These are phyloP conservation scores for Cyberlindnera americana DNA, from an alignment of 805 yeast species.

Conservation along the genomic window DNA sequence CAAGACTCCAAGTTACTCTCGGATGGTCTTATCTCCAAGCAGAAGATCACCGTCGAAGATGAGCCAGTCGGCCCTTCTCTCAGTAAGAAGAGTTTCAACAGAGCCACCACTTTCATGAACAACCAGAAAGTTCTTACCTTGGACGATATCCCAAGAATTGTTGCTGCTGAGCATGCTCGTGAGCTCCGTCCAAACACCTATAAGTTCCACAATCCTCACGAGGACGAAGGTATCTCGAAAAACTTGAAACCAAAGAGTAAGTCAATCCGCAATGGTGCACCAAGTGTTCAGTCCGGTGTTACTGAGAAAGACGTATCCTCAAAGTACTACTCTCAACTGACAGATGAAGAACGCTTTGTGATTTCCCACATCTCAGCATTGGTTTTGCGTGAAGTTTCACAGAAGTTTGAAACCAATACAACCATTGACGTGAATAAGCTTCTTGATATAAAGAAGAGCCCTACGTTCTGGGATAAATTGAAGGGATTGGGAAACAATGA, in stretches of 20 bases:
- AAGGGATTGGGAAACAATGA: slow-evolving; percentile 27
- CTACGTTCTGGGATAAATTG: slow-evolving; percentile 45
- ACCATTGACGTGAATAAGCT: slow-evolving; percentile 30
- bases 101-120: slow-evolving; percentile 68
- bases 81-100: slow-evolving; percentile 46
- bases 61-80: slow-evolving; percentile 51
- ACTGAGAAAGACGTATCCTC: slow-evolving; percentile 7
- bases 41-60: slow-evolving; percentile 29
- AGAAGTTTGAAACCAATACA: slow-evolving; percentile 34
- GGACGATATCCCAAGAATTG: slow-evolving; percentile 96
- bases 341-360: slow-evolving; percentile 52
- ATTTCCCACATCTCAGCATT: slow-evolving; percentile 57
- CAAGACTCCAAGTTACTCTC: slow-evolving; percentile 9
- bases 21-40: slow-evolving; percentile 23
- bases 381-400: slow-evolving; percentile 36
- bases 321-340: slow-evolving; percentile 65
- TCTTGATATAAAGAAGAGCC: slow-evolving; percentile 32
- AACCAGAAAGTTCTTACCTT: slow-evolving; percentile 84
- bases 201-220: slow-evolving; percentile 59
- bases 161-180: slow-evolving; percentile 94
- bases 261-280: slow-evolving; percentile 16
- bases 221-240: slow-evolving; percentile 20
- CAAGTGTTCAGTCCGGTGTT: slow-evolving; percentile 11
- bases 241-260: slow-evolving; percentile 21
- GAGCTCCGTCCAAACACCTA: slow-evolving; percentile 91